Evolutionary conservation across 2,329 filamentous ascomycete genomes (phyloP), one percentile per base, ranked within the genome.

Genomic region (Pyricularia sp.): DNA sequence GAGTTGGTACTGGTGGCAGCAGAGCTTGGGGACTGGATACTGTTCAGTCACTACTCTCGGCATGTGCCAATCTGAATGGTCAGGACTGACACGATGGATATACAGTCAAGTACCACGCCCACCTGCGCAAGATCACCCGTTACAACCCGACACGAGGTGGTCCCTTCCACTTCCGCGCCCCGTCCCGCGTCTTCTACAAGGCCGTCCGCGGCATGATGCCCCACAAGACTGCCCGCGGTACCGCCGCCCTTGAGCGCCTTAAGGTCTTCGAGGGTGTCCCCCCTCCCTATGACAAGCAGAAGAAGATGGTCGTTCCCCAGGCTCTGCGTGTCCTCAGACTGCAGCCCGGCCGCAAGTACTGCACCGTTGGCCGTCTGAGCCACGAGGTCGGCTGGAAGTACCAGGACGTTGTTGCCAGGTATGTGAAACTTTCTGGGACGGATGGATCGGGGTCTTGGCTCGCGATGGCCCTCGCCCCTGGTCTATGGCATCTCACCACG

Each of bases 301-400:
- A 99, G 93, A 92, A 97, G 85, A 92, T 98, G 85, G 95, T 99
- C 76, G 95, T 99, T 77, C 95, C 95, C 83, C 95, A 98, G 89
- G 95, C 95, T 78, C 90, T 99, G 79, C 91, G 95, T 81, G 91
- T 99, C 76, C 90, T 99, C 82, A 89, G 95, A 82, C 88, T 99
- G 82, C 96, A 97, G 89, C 95, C 95, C 79, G 95, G 95, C 81
- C 93, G 95, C 88, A 99, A 99, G 90, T 99, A 97, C 92, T 99
- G 95, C 92, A 97, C 94, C 75, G 94, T 99, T 77, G 95, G 95
- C 78, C 90, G 95, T 85, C 87, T 99, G 81, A 95, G 92, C 84
- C 94, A 97, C 85, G 95, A 99, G 88, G 95, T 98, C 80, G 95
- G 95, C 86, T 99, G 95, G 95, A 99, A 99, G 88, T 98, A 99